These are phyloP conservation scores for Ceratocystis cacaofunesta DNA, from an alignment of 2,329 filamentous ascomycete species.

Conservation along the genomic window DNA sequence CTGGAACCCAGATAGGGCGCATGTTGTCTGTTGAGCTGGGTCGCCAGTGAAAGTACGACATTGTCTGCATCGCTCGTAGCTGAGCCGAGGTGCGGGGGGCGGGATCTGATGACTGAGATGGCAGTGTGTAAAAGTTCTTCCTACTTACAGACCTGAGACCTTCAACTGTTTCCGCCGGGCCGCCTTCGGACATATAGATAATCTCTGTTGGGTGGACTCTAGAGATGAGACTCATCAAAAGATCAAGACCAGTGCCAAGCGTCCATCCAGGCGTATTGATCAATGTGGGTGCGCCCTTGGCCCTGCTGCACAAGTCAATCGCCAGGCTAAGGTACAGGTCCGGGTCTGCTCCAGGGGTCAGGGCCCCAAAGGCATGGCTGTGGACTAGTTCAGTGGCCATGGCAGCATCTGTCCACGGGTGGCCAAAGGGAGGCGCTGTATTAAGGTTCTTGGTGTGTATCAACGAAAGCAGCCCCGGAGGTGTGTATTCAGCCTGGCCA, in stretches of 20 bases:
- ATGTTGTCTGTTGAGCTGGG: neutral
- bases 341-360: slow-evolving; percentile 50
- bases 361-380: slow-evolving; percentile 51
- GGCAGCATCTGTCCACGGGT: slow-evolving; percentile 27
- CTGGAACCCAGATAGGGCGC: slow-evolving; percentile 33
- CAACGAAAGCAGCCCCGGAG: slow-evolving; percentile 55
- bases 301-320: slow-evolving; percentile 45
- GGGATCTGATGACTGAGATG: slow-evolving; percentile 43
- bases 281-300: slow-evolving; percentile 43
- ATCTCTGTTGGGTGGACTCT: slow-evolving; percentile 43
- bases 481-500: slow-evolving; percentile 59
- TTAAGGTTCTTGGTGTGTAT: slow-evolving; percentile 45
- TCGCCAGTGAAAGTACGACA: slow-evolving; percentile 57
- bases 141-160: slow-evolving; percentile 33
- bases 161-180: slow-evolving; percentile 42
- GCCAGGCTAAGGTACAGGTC: slow-evolving; percentile 52
- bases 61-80: slow-evolving; percentile 57
- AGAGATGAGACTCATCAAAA: slow-evolving; percentile 43
- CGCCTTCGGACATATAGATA: slow-evolving; percentile 53
- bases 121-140: slow-evolving; percentile 35
- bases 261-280: slow-evolving; percentile 67
- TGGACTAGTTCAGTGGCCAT: slow-evolving; percentile 31
- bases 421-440: slow-evolving; percentile 52
- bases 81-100: slow-evolving; percentile 48
- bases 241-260: slow-evolving; percentile 51